A percentile compares a stretch with the other conserved stretches of the same genome.
phyloP scores from a whole-genome alignment of 257 asterid species.

The Knoxia roxburghii region DNA sequence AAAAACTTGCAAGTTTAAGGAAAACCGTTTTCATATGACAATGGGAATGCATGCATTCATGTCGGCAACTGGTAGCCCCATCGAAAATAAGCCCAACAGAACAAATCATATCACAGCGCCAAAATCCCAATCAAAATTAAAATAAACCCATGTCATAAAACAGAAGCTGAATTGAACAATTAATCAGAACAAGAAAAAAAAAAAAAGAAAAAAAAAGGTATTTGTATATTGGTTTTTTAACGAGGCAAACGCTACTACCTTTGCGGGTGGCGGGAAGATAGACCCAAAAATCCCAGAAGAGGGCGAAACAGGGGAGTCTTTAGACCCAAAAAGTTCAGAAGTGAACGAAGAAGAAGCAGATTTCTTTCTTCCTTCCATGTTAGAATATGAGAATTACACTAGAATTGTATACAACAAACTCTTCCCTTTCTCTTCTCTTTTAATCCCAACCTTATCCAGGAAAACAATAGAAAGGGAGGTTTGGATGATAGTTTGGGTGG shows the following conservation, averaged over 20 bases:
- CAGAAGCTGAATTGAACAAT: slow-evolving; percentile 5
- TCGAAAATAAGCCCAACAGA: too few relatives aligned
- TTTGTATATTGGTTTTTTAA: neutral
- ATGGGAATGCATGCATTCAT: slow-evolving; percentile 13
- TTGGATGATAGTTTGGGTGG: slow-evolving; percentile 13
- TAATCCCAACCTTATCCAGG: neutral
- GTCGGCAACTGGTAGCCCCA: neutral
- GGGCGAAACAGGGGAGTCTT: slow-evolving; percentile 39
- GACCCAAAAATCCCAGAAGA: slow-evolving; percentile 59
- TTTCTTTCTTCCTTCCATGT: slow-evolving; percentile 64
- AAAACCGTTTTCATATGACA: neutral
- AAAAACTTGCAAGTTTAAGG: neutral
- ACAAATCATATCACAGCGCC: slow-evolving; percentile 4
- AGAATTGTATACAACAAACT: neutral
- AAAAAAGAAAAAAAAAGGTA: neutral
- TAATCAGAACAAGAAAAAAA: neutral
- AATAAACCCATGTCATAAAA: neutral
- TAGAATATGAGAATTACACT: too few relatives aligned
- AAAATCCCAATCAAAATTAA: neutral
- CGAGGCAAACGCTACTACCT: slow-evolving; percentile 34
- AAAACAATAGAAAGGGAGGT: neutral
- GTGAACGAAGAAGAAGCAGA: slow-evolving; percentile 69
- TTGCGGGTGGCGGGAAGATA: slow-evolving; percentile 55
- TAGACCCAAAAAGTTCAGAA: slow-evolving; percentile 85
- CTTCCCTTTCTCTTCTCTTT: neutral